A percentile compares a stretch with the other conserved stretches of the same genome.
These are phyloP conservation scores for Ceratobasidium sp. DNA, from an alignment of 1,284 basidiomycete genomes.

Conservation along the genomic window DNA sequence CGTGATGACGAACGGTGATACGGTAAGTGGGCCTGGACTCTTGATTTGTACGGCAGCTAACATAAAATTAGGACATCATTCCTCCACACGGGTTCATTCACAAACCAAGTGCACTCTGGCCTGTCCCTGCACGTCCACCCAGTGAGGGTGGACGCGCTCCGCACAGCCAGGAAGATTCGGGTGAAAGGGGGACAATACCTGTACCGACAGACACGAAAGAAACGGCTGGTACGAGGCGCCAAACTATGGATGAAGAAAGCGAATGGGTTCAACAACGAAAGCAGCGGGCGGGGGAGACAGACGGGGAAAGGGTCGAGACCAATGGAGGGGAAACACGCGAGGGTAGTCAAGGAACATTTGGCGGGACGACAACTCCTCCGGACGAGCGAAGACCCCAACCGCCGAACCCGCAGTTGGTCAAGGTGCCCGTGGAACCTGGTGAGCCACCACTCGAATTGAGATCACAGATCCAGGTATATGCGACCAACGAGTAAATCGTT, in stretches of 20 bases:
- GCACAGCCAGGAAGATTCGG: neutral
- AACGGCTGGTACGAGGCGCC: slow-evolving; percentile 8
- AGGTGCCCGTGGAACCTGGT: slow-evolving; percentile 30
- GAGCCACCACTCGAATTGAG: slow-evolving; percentile 31
- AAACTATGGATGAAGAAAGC: slow-evolving; percentile 22
- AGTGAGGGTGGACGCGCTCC: slow-evolving; percentile 17
- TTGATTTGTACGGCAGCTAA: neutral
- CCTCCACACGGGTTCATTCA: slow-evolving; percentile 67
- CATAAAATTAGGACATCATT: slow-evolving; percentile 65
- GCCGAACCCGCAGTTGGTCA: slow-evolving; percentile 5
- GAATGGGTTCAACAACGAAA: slow-evolving; percentile 30
- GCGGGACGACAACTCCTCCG: slow-evolving; percentile 27
- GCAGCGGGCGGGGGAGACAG: neutral
- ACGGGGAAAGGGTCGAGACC: neutral
- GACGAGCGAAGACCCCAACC: slow-evolving; percentile 26
- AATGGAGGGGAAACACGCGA: neutral
- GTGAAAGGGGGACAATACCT: slow-evolving; percentile 25
- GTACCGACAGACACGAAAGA: slow-evolving; percentile 24
- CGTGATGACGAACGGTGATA: slow-evolving; percentile 50
- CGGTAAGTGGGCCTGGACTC: slow-evolving; percentile 50
- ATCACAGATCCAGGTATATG: slow-evolving; percentile 37
- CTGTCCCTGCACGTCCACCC: slow-evolving; percentile 48
- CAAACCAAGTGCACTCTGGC: slow-evolving; percentile 66
- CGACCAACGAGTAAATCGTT: slow-evolving; percentile 30
- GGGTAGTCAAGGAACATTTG: neutral